Base-by-base conservation (phyloP, 2,329 filamentous ascomycete genomes). In the Colletotrichum sp. region DNA sequence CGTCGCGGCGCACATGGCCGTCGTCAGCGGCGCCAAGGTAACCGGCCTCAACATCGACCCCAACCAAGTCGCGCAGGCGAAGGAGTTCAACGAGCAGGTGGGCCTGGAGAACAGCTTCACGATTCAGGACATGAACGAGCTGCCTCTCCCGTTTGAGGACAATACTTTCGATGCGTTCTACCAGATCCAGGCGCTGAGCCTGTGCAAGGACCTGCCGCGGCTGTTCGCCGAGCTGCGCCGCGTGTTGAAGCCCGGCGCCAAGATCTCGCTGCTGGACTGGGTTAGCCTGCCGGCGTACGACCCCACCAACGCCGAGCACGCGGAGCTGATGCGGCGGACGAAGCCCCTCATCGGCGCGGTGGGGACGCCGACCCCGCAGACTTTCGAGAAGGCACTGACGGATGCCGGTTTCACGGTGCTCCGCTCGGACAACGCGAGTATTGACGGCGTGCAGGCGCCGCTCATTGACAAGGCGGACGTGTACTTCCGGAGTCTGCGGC, bases 141-240 rank as follows among this genome's bases (percentile, higher is more conserved):
- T 90, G 36, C 88, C 89, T 2, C 83, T 90, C 2, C 89, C 88
- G 3, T 90, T 90, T 71, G 85, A 80, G 16, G 85, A 90, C 76
- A 81, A 80, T 30, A 84, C 83, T 56, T 89, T 90, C 79, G 88
- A 90, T 72, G 88, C 85, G 34, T 89, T 90, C 75, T 90, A 87
- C 85, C 89, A 87, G 88, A 93, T 86, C 87, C 92, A 85, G 85
- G 92, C 83, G 71, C 88, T 85, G 80, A 91, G 85, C 84, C 87
- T 86, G 34, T 89, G 87, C 83, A 88, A 88, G 76, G 87, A 90
- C 69, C 83, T 87, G 3, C 78, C 83, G 4, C 81, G 83, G 9
- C 83, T 89, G 13, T 89, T 89, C 81, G 81, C 80, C 65, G 89
- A 90, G 79, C 82, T 90, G 68, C 86, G 83, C 79, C 85, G 89